phyloP scores from a whole-genome alignment of 2,329 filamentous ascomycete genomes.

The Sarocladium strictum region DNA sequence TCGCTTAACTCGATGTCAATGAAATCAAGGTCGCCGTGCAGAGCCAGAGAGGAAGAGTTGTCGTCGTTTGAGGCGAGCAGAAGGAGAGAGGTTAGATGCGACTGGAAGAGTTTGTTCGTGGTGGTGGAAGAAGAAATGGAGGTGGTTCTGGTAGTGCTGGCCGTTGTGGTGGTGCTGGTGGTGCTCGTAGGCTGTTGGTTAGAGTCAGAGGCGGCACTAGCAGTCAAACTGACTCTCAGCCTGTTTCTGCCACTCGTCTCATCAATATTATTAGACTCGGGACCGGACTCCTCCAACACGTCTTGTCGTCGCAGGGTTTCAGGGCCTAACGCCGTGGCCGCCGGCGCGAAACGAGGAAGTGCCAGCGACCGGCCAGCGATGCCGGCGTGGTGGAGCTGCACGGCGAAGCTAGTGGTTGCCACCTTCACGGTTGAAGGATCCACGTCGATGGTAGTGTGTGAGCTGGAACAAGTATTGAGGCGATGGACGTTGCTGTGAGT shows the following conservation, averaged over 20 bases:
- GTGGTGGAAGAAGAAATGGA: conserved; percentile 1
- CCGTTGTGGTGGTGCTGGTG: conserved; percentile 4
- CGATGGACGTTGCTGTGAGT: not conserved
- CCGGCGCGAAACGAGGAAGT: conserved; percentile 1
- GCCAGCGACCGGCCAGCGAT: conserved; percentile 8
- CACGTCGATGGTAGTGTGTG: not conserved
- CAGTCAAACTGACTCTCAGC: not conserved
- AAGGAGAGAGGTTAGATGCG: not conserved
- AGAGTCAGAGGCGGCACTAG: not conserved
- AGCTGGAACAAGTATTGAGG: not conserved
- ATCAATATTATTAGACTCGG: not conserved
- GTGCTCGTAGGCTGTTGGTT: not conserved
- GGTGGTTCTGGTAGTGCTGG: no score
- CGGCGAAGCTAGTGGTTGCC: conserved; percentile 4
- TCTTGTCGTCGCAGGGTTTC: not conserved
- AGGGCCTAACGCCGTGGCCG: not conserved
- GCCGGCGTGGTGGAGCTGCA: conserved; percentile 8
- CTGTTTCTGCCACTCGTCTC: not conserved
- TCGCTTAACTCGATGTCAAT: not conserved
- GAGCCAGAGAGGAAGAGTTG: conserved; percentile 5
- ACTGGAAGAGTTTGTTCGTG: conserved; percentile 1
- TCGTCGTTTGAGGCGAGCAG: conserved; percentile 8
- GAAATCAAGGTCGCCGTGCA: not conserved
- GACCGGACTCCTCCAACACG: no score
- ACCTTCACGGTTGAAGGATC: not conserved